Conservation (phyloP, 306 rosid genomes). For the Datisca glomerata region DNA sequence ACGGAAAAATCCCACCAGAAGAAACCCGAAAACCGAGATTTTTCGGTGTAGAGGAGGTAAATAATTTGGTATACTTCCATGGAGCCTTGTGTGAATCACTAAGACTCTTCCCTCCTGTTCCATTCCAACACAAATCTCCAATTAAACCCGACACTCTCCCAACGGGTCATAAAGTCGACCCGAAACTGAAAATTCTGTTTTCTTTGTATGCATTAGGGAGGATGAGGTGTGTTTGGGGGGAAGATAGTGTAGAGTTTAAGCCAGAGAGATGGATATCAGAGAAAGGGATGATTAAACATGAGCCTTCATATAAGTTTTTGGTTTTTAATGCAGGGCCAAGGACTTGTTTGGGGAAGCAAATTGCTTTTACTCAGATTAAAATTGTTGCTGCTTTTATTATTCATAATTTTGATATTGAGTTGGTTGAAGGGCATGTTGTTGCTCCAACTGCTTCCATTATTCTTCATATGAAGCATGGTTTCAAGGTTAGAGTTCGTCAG, state of each 20-base stretch:
- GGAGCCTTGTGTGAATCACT: constrained; percentile 38
- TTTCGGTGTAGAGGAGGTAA: constrained; percentile 11
- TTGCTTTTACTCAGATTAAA: constrained; percentile 30
- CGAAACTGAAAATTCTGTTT: constrained; percentile 11
- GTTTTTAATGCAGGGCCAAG: constrained; percentile 42
- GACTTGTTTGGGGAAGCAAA: constrained; percentile 37
- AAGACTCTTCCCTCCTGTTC: constrained; percentile 40
- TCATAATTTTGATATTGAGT: constrained; percentile 15
- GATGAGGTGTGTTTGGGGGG: constrained; percentile 32
- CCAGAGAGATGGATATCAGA: constrained; percentile 57
- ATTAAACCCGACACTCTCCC: constrained; percentile 23
- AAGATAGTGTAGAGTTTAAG: constrained; percentile 35
- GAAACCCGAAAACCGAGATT: neutral
- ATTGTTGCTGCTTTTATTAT: constrained; percentile 21
- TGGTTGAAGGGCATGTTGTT: constrained; percentile 11
- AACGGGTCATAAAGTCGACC: constrained; percentile 21
- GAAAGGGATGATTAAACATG: constrained; percentile 12
- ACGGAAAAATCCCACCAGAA: neutral
- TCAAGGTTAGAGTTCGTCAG: constrained; percentile 4
- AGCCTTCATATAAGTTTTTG: constrained; percentile 26
- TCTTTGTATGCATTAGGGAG: constrained; percentile 47
- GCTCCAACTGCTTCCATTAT: constrained; percentile 7
- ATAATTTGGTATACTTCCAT: constrained; percentile 33
- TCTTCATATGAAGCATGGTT: constrained; percentile 15
- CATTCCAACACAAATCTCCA: constrained; percentile 17